phyloP scores from a whole-genome alignment of 345 rosid species.

The Conringia planisiliqua region DNA sequence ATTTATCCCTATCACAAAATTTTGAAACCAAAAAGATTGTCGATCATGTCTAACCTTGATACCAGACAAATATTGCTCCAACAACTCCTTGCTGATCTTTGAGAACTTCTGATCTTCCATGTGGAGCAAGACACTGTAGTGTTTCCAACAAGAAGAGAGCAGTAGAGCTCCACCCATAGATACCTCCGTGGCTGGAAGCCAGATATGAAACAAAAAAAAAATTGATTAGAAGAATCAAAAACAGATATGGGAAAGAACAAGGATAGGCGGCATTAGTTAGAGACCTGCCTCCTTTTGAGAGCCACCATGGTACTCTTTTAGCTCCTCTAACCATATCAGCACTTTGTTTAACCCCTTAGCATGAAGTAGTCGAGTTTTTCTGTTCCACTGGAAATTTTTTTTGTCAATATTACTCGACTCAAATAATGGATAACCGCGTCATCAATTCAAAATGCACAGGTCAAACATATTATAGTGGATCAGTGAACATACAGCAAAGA shows the following conservation, averaged over 20 bases:
- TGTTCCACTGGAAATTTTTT: constrained; percentile 61
- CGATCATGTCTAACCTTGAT: constrained; percentile 55
- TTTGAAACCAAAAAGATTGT: not conserved
- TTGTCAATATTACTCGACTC: constrained; percentile 15
- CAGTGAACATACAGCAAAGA: constrained; percentile 55
- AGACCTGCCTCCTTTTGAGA: constrained; percentile 70
- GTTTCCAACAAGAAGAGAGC: constrained; percentile 90
- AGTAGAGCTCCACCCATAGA: constrained; percentile 45
- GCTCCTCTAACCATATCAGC: constrained; percentile 71
- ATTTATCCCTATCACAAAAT: not conserved
- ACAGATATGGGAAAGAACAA: constrained; percentile 9
- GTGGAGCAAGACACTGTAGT: constrained; percentile 61
- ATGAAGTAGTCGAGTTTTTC: constrained; percentile 70
- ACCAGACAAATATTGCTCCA: constrained; percentile 75
- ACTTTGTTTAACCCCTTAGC: constrained; percentile 77
- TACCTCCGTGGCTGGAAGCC: constrained; percentile 42
- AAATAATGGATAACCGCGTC: constrained; percentile 3
- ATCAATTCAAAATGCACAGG: not conserved
- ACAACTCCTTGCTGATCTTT: constrained; percentile 53
- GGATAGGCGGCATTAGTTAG: constrained; percentile 22
- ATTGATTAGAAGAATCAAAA: constrained; percentile 26
- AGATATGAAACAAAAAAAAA: constrained; percentile 9
- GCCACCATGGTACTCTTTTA: constrained; percentile 44
- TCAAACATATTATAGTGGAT: constrained; percentile 3
- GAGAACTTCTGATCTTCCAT: constrained; percentile 67